Evolutionary conservation across 108 stramenopile species (phyloP), one percentile per base, ranked within the genome.

Genomic region (Skeletonema potamos): DNA sequence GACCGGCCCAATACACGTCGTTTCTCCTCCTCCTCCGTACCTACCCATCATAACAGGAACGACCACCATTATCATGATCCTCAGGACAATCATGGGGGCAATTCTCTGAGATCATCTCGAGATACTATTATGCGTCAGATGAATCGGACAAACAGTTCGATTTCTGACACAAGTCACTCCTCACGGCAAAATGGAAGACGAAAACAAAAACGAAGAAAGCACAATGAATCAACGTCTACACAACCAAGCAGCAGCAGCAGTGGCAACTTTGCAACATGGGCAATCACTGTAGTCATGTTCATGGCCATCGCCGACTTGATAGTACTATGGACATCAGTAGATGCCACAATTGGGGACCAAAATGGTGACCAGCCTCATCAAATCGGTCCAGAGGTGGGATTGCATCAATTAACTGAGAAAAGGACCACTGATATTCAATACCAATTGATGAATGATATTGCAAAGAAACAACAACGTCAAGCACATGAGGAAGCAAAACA

Each of bases 401-500:
- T 51, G 22, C 48, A 51, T 51, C 18, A 22, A 51, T 51, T 51
- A 0, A 20, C 18, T 2, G 48, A 51, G 22, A 51, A 51, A 24
- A 51, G 48, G 48, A 24, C 22, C 3, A 51, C 18, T 8, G 20
- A 51, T 51, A 22, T 51, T 20, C 48, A 51, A 51, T 11, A n/a
- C 0, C 48, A 51, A 51, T 51, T 51, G 3, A 10, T 15, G 5
- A 18, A 32, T 17, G 51, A 34, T n/a, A 43, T 51, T 51, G 48
- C 22, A 22, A 51, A 22, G 48, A 55, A 28, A 39, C 62, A 18
- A 44, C 66, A 56, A 29, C 15, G 22, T n/a, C 15, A 41, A 41
- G 39, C 39, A 24, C n/a, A 33, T 33, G 44, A 51, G 32, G 66
- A 60, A 61, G 67, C 62, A 34, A 41, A 12, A 39, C 56, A 64